Conservation (phyloP, 352 stramenopile species). For the Pythium periplocum region DNA sequence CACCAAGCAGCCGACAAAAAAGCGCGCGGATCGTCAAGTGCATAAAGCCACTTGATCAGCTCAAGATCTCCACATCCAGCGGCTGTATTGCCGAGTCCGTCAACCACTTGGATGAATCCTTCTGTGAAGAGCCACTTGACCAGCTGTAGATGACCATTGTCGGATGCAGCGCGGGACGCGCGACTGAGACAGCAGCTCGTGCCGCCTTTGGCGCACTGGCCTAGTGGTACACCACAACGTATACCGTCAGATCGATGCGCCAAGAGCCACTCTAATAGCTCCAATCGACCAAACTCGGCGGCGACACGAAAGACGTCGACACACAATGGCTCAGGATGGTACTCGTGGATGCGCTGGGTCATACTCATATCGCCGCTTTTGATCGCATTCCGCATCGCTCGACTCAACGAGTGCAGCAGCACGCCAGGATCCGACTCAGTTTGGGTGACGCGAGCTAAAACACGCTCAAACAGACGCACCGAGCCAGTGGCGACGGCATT, state of each 20-base stretch:
- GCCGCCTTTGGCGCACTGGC: not conserved
- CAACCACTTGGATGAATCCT: not conserved
- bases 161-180: not conserved
- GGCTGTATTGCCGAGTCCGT: no score
- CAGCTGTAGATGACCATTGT: slow-evolving; percentile 1
- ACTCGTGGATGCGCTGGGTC: slow-evolving; percentile 11
- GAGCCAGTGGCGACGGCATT: slow-evolving; percentile 6
- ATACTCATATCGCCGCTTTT: slow-evolving; percentile 18
- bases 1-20: no score
- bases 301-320: slow-evolving; percentile 11
- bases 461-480: slow-evolving; percentile 8
- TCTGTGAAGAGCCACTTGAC: not conserved
- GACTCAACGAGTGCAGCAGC: no score
- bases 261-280: slow-evolving; percentile 22
- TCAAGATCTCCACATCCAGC: no score
- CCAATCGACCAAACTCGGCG: slow-evolving; percentile 14
- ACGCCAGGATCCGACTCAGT: no score
- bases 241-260: slow-evolving; percentile 10
- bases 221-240: slow-evolving; percentile 13
- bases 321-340: slow-evolving; percentile 12
- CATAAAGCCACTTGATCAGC: no score
- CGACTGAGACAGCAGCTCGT: not conserved
- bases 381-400: slow-evolving; percentile 15
- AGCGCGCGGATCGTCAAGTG: no score
- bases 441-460: slow-evolving; percentile 1